These are phyloP conservation scores for Nothophaeocryptopus gaeumannii DNA, from an alignment of 2,329 filamentous ascomycete species.

Conservation along the genomic window DNA sequence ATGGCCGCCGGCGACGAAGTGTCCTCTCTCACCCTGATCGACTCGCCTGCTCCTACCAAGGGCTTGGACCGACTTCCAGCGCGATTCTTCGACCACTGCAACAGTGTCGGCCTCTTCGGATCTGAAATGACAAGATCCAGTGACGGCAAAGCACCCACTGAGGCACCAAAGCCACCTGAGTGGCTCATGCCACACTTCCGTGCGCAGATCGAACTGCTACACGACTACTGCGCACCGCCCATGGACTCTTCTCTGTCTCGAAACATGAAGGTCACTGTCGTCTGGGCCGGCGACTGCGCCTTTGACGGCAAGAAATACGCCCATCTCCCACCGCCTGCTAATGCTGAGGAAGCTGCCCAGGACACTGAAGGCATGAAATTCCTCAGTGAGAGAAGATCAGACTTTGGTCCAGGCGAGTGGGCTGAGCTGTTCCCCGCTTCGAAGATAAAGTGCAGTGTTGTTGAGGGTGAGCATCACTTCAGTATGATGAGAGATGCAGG, in stretches of 20 bases:
- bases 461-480: slow-evolving; percentile 41
- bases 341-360: slow-evolving; percentile 34
- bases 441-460: slow-evolving; percentile 34
- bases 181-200: slow-evolving; percentile 54
- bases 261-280: slow-evolving; percentile 43
- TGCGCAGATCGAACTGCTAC: slow-evolving; percentile 48
- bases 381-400: slow-evolving; percentile 47
- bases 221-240: slow-evolving; percentile 41
- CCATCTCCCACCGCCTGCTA: slow-evolving; percentile 32
- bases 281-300: slow-evolving; percentile 51
- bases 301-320: slow-evolving; percentile 39
- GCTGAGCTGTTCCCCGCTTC: slow-evolving; percentile 42
- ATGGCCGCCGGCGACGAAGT: slow-evolving; percentile 25
- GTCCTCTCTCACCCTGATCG: slow-evolving; percentile 30
- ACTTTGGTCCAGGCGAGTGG: slow-evolving; percentile 50
- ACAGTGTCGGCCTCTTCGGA: slow-evolving; percentile 48
- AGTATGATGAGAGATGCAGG: slow-evolving; percentile 37
- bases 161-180: slow-evolving; percentile 34
- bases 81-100: slow-evolving; percentile 50
- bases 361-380: slow-evolving; percentile 51
- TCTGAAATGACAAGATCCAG: slow-evolving; percentile 34
- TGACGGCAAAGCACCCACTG: background rate
- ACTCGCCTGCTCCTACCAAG: slow-evolving; percentile 30
- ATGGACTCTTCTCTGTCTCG: slow-evolving; percentile 29
- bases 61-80: slow-evolving; percentile 62